Percentiles rank a stretch among this genome's conserved stretches.
Conservation (phyloP, 495 filamentous ascomycete species). For the Hypoxylon fragiforme region DNA sequence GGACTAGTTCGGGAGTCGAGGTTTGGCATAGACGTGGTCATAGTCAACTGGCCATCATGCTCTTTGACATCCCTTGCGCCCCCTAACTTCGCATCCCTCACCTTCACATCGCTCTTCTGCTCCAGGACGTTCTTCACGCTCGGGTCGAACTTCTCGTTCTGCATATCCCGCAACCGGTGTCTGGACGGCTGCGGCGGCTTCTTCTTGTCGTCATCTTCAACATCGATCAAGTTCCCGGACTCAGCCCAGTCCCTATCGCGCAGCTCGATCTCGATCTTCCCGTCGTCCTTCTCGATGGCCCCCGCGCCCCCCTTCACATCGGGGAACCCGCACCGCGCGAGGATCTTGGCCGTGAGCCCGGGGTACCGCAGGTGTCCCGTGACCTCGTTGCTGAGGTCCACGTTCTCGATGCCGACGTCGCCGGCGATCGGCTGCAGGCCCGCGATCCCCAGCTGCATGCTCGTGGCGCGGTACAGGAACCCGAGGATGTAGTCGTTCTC, state of each 20-base stretch:
- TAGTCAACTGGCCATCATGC: neutral
- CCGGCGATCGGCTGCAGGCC: constrained; percentile 68
- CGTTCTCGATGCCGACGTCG: constrained; percentile 68
- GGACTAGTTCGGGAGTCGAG: neutral
- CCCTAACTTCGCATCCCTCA: constrained; percentile 43
- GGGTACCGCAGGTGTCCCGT: constrained; percentile 75
- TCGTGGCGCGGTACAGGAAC: constrained; percentile 76
- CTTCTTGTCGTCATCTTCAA: constrained; percentile 44
- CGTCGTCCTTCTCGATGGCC: constrained; percentile 62
- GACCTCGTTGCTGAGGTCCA: constrained; percentile 73
- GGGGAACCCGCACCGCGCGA: constrained; percentile 69
- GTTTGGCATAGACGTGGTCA: neutral
- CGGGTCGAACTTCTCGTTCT: constrained; percentile 28
- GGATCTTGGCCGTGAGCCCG: constrained; percentile 67
- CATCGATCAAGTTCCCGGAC: constrained; percentile 50
- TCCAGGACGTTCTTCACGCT: constrained; percentile 44
- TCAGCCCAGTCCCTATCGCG: constrained; percentile 35
- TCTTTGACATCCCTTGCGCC: constrained; percentile 9
- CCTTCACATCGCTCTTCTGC: constrained; percentile 51
- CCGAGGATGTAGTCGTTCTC: constrained; percentile 76
- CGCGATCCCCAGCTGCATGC: constrained; percentile 74
- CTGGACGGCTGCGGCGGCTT: constrained; percentile 34
- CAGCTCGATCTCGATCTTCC: constrained; percentile 51
- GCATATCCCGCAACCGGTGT: neutral
- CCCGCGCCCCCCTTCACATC: constrained; percentile 56